Conservation (phyloP, 768 basidiomycete species). For the Boletellus sp. region DNA sequence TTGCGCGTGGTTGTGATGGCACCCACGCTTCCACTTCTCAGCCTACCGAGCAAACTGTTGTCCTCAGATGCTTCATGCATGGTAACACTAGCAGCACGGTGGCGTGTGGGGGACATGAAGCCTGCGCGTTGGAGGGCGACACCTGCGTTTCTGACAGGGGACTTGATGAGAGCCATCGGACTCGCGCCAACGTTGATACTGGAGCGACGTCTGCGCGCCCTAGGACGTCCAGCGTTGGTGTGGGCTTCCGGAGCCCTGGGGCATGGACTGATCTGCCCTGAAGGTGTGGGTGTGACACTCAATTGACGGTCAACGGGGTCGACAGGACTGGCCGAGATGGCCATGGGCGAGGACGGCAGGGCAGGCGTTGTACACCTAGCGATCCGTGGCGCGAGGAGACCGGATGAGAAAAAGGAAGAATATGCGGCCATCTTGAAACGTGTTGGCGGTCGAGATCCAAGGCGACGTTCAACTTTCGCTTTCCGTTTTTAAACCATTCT, state of each 20-base stretch:
- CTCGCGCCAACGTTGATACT: conserved; percentile 53
- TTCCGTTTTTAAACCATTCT: conserved; percentile 9
- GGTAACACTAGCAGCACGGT: conserved; percentile 45
- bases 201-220: conserved; percentile 58
- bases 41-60: conserved; percentile 46
- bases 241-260: conserved; percentile 18
- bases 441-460: background rate
- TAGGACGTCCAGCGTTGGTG: conserved; percentile 33
- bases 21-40: conserved; percentile 52
- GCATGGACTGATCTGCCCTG: conserved; percentile 24
- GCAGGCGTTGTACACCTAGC: conserved; percentile 22
- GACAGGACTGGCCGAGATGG: conserved; percentile 15
- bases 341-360: conserved; percentile 24
- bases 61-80: conserved; percentile 33
- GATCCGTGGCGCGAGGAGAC: conserved; percentile 53
- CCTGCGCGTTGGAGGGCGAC: conserved; percentile 49
- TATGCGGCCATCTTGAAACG: conserved; percentile 42
- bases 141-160: conserved; percentile 49
- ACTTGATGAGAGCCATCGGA: conserved; percentile 57
- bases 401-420: conserved; percentile 69
- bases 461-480: conserved; percentile 17
- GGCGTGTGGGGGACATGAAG: conserved; percentile 35
- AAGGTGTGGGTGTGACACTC: conserved; percentile 37
- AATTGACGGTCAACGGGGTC: conserved; percentile 36
- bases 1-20: conserved; percentile 31